phyloP scores from a whole-genome alignment of 495 filamentous ascomycete genomes.

The Neurospora tetraspora region DNA sequence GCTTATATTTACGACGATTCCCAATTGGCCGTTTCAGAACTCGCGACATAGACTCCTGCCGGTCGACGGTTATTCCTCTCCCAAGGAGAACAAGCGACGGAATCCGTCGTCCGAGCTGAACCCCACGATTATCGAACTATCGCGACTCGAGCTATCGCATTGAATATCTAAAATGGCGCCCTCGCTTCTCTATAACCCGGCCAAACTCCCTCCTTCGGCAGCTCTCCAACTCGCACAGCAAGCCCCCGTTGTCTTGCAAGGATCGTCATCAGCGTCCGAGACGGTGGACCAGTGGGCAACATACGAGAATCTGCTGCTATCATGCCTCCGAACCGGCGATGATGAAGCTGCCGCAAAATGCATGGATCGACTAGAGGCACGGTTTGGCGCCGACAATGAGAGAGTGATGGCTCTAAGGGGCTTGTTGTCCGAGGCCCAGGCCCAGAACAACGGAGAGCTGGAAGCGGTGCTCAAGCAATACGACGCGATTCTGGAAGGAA shows the following conservation, averaged over 20 bases:
- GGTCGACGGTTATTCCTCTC: neutral
- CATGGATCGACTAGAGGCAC: slow-evolving; percentile 59
- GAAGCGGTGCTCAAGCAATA: slow-evolving; percentile 65
- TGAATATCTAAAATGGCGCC: slow-evolving; percentile 28
- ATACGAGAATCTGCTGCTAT: slow-evolving; percentile 78
- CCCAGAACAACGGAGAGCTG: slow-evolving; percentile 50
- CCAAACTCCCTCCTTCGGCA: slow-evolving; percentile 35
- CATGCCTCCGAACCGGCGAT: slow-evolving; percentile 79
- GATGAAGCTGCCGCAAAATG: slow-evolving; percentile 64
- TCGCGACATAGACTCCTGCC: neutral
- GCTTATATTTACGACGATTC: neutral
- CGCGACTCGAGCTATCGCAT: neutral
- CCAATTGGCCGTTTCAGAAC: neutral
- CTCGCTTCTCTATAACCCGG: slow-evolving; percentile 39
- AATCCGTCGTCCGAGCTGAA: neutral
- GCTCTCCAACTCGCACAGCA: slow-evolving; percentile 69
- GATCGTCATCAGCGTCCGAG: slow-evolving; percentile 45
- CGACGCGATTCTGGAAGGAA: slow-evolving; percentile 58
- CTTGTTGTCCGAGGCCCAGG: slow-evolving; percentile 76
- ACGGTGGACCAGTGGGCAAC: slow-evolving; percentile 65
- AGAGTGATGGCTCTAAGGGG: slow-evolving; percentile 73
- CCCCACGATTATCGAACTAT: neutral
- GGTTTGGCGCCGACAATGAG: slow-evolving; percentile 77
- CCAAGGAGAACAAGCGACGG: neutral
- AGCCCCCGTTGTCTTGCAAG: slow-evolving; percentile 57